A percentile compares a stretch with the other conserved stretches of the same genome.
Evolutionary conservation across 2,329 filamentous ascomycete genomes (phyloP).

Genomic region (Endoconidiophora polonica): DNA sequence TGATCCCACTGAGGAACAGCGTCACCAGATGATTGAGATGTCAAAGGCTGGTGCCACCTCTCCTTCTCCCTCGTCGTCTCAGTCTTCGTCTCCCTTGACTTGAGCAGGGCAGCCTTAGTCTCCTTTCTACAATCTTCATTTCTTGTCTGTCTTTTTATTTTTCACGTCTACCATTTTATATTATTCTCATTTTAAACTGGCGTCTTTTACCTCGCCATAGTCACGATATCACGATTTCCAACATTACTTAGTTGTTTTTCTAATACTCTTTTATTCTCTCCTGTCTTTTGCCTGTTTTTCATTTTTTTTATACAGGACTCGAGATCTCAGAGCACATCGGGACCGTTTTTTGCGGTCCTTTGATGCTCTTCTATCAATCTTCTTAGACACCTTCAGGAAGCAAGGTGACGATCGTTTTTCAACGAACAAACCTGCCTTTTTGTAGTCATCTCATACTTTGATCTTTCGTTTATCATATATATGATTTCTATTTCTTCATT

Average conservation of each 20-base stretch:
- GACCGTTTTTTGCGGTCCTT: too few species aligned
- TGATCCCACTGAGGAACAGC: constrained; percentile 45
- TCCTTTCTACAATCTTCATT: neutral
- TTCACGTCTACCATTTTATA: too few species aligned
- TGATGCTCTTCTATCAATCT: too few species aligned
- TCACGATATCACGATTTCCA: neutral
- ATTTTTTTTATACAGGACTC: too few species aligned
- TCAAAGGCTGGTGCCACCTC: too few species aligned
- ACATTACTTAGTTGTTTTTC: constrained; percentile 1
- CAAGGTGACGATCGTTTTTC: too few species aligned
- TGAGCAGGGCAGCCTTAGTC: neutral
- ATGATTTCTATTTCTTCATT: constrained; percentile 6
- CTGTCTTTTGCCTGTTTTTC: neutral
- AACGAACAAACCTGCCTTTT: too few species aligned
- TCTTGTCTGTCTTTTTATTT: neutral
- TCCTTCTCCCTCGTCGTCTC: too few species aligned
- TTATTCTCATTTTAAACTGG: neutral
- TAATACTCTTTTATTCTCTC: constrained; percentile 3
- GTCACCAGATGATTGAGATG: constrained; percentile 31
- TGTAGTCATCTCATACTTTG: neutral
- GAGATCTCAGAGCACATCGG: too few species aligned
- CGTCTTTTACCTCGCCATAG: neutral
- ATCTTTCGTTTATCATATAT: constrained; percentile 7
- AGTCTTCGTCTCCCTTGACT: too few species aligned
- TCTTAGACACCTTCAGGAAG: too few species aligned